Percentiles rank a stretch among this genome's conserved stretches.
Evolutionary conservation across 225 moss, liverwort and hornwort genomes (phyloP).

Genomic region (Neckera pumila): DNA sequence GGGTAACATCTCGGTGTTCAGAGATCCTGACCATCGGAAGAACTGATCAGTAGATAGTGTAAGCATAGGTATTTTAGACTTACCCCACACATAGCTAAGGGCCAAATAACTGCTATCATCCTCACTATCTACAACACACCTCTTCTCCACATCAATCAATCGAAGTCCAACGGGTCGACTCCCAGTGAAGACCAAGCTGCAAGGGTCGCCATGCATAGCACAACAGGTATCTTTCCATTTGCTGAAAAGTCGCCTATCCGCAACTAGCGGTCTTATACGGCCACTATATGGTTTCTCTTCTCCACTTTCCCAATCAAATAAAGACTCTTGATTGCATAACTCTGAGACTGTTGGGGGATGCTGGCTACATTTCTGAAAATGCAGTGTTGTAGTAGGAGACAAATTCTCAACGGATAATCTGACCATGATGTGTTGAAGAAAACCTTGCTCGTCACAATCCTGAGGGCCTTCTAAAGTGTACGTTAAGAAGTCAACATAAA

Average conservation of each 20-base stretch:
- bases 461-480: neutral
- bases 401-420: too few relatives aligned
- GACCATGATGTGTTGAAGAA: too few relatives aligned
- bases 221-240: neutral
- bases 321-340: neutral
- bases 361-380: neutral
- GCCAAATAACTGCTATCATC: neutral
- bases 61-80: neutral
- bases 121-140: neutral
- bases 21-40: neutral
- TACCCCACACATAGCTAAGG: neutral
- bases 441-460: neutral
- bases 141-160: neutral
- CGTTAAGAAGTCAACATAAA: accelerated
- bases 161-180: neutral
- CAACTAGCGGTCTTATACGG: neutral
- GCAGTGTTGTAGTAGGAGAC: neutral
- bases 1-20: neutral
- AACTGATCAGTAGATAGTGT: neutral
- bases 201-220: neutral
- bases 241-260: neutral
- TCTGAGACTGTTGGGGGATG: neutral
- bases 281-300: neutral
- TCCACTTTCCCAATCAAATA: neutral
- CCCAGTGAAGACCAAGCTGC: neutral